Conservation (phyloP, 129 eudicot species). For the Lonicera japonica region DNA sequence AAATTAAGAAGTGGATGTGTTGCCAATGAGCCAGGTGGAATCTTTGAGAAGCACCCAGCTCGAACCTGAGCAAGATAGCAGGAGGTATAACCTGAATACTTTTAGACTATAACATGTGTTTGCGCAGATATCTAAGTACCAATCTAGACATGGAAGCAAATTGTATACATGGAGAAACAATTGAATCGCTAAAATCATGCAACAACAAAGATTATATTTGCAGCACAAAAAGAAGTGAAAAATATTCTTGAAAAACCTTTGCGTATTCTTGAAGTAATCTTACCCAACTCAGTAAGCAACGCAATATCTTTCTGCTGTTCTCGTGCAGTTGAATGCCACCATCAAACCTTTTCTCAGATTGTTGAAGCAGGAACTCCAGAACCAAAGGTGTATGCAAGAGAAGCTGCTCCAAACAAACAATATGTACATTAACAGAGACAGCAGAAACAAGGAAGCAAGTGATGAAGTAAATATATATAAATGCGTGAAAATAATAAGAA, state of each 20-base stretch:
- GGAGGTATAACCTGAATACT: neutral
- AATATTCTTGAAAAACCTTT: neutral
- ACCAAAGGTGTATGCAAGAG: conserved; percentile 73
- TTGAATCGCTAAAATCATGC: too few species aligned
- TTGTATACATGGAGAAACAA: too few species aligned
- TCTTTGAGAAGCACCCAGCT: conserved; percentile 85
- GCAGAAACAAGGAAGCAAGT: neutral
- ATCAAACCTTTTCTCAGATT: conserved; percentile 51
- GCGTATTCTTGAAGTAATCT: conserved; percentile 19
- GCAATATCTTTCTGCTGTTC: conserved; percentile 72
- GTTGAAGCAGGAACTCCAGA: conserved; percentile 71
- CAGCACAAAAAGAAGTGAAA: neutral
- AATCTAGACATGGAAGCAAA: neutral
- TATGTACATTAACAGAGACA: neutral
- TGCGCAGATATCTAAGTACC: neutral
- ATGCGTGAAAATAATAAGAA: neutral
- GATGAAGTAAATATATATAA: conserved; percentile 3
- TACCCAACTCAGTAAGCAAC: conserved; percentile 98
- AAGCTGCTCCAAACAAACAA: conserved; percentile 43
- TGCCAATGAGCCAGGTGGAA: conserved; percentile 55
- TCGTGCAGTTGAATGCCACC: conserved; percentile 44
- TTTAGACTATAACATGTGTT: too few species aligned
- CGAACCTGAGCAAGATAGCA: conserved; percentile 60
- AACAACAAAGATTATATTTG: too few species aligned
- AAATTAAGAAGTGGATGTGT: conserved; percentile 78